Conservation (phyloP, 164 flowering plant species). For the Dillenia turbinata region DNA sequence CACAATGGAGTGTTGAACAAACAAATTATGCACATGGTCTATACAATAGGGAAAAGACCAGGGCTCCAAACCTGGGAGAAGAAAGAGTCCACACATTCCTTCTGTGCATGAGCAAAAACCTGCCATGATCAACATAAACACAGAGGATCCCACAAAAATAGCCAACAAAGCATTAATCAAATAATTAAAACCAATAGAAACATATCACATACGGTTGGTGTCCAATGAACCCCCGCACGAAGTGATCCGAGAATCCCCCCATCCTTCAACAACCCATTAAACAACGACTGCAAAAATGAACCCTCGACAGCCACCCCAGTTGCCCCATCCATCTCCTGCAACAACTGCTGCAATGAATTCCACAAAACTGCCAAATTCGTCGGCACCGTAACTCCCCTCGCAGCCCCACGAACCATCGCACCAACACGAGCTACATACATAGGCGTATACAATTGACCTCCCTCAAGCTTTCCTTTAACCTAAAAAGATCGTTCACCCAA, state of each 20-base stretch:
- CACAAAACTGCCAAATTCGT: slow-evolving; percentile 74
- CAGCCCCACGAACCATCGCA: slow-evolving; percentile 97
- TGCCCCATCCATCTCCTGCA: slow-evolving; percentile 71
- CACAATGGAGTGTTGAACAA: too few relatives aligned
- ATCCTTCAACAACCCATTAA: slow-evolving; percentile 74
- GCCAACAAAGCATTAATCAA: not conserved
- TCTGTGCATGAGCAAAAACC: slow-evolving; percentile 93
- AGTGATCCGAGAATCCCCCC: slow-evolving; percentile 84
- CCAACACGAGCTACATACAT: slow-evolving; percentile 82
- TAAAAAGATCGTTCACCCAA: slow-evolving; percentile 12
- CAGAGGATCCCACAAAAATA: not conserved
- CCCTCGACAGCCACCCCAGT: slow-evolving; percentile 82
- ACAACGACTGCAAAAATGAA: slow-evolving; percentile 80
- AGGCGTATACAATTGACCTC: slow-evolving; percentile 95
- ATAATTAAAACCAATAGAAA: not conserved
- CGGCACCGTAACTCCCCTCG: slow-evolving; percentile 85
- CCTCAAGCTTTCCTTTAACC: slow-evolving; percentile 98
- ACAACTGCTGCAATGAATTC: slow-evolving; percentile 71
- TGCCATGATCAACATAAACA: slow-evolving; percentile 20
- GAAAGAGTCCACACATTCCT: slow-evolving; percentile 86
- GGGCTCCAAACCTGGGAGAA: slow-evolving; percentile 71
- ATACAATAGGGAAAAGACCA: not conserved
- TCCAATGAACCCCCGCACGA: slow-evolving; percentile 98
- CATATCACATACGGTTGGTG: slow-evolving; percentile 66
- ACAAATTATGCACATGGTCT: too few relatives aligned